Evolutionary conservation across 78 protist species (phyloP), one percentile per base, ranked within the genome.

Genomic region (Dictyostelium capitatum): DNA sequence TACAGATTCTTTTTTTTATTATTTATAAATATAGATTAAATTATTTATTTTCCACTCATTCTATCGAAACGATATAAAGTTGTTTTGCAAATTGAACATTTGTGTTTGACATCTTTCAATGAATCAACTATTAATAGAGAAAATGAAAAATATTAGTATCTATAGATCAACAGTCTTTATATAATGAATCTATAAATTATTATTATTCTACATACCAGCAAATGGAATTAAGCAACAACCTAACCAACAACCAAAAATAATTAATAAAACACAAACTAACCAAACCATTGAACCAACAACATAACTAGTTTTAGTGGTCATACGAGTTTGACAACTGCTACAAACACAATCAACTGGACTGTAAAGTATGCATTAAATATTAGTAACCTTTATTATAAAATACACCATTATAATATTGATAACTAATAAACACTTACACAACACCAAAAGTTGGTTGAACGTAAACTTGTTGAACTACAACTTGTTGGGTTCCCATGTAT

Each of bases 151-250:
- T 8, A 51, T 51, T 51, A 51, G 56, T 51, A 51, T 51, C 0
- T 4, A 51, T 51, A 51, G 1, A 0, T 4, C 10, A 51, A 51
- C n/a, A n/a, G n/a, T n/a, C n/a, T n/a, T n/a, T n/a, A n/a, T n/a
- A n/a, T 37, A 37, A 37, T 37, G 2, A 37, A 37, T 3, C 43
- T 37, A 37, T 51, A 12, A 51, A 51, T 14, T 14, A 51, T 4
- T 51, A 51, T 14, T 51, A 4, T 4, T 14, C 10, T 14, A 51
- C 56, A 51, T 14, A 51, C 10, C 10, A 59, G 77, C 73, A 32
- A 90, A 79, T 80, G 95, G 95, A 81, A 90, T 81, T 67, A 80
- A 80, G 62, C 95, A 90, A 62, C 95, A 90, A 74, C 95, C 95
- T 32, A 90, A 81, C 83, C 79, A 80, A 57, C 89, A 81, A 81